These are phyloP conservation scores for Torrubiellomyces zombiae DNA, from an alignment of 2,329 filamentous ascomycete species.

Conservation along the genomic window DNA sequence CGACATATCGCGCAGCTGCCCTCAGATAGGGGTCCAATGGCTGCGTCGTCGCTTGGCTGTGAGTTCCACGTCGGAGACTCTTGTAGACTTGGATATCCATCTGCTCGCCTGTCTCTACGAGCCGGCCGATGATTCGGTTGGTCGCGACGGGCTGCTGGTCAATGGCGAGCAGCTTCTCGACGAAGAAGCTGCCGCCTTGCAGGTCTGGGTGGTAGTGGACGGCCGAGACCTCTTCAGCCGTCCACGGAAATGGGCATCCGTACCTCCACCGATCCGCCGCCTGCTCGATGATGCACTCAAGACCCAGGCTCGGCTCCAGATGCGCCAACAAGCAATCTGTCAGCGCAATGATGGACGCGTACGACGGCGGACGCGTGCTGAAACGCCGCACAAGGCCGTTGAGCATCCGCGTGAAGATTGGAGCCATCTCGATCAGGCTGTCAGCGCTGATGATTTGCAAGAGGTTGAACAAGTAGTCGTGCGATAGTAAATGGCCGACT, in stretches of 20 bases:
- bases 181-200: slow-evolving; percentile 29
- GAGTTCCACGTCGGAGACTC: slow-evolving; percentile 37
- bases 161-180: slow-evolving; percentile 49
- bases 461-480: slow-evolving; percentile 41
- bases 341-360: slow-evolving; percentile 34
- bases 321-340: slow-evolving; percentile 26
- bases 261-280: slow-evolving; percentile 21
- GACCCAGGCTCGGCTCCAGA: slow-evolving; percentile 21
- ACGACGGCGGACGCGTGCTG: slow-evolving; percentile 33
- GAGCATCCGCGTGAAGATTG: slow-evolving; percentile 39
- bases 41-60: slow-evolving; percentile 22
- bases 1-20: slow-evolving; percentile 37
- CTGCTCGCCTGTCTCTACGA: slow-evolving; percentile 34
- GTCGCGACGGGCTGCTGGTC: slow-evolving; percentile 37
- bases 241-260: slow-evolving; percentile 25
- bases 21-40: slow-evolving; percentile 39
- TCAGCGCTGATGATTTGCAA: slow-evolving; percentile 48
- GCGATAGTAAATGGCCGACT: slow-evolving; percentile 39
- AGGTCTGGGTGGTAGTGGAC: slow-evolving; percentile 22
- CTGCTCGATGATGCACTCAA: slow-evolving; percentile 20
- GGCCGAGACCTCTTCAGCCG: slow-evolving; percentile 26
- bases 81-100: slow-evolving; percentile 35
- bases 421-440: slow-evolving; percentile 27
- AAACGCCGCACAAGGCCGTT: slow-evolving; percentile 31
- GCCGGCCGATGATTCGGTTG: slow-evolving; percentile 36